These are phyloP conservation scores for Achaetomiella virescens DNA, from an alignment of 495 filamentous ascomycete genomes.

Conservation along the genomic window DNA sequence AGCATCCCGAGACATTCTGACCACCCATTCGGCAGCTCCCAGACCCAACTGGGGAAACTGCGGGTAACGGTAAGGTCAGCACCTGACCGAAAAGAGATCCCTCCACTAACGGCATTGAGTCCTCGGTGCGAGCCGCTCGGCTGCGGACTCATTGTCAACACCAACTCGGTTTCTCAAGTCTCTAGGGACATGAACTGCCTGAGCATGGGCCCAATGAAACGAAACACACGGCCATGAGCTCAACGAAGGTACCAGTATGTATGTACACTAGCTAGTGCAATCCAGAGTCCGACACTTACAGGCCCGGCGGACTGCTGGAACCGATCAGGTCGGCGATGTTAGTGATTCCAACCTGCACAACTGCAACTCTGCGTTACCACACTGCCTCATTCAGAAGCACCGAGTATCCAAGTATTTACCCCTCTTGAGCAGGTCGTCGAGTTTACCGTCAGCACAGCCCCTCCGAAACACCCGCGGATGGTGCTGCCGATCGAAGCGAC, in stretches of 20 bases:
- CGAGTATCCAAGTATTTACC: constrained; percentile 1
- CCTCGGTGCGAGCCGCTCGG: neutral
- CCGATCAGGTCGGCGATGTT: neutral
- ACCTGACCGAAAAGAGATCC: neutral
- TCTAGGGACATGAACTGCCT: neutral
- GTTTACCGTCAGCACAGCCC: constrained; percentile 1
- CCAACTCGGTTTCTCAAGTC: neutral
- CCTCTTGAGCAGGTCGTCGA: neutral
- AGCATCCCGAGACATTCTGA: constrained; percentile 10
- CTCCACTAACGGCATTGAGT: neutral
- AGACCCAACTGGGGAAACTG: constrained; percentile 1
- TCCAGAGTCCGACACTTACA: neutral
- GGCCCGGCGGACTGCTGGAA: neutral
- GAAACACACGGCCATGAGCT: neutral
- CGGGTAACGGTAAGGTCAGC: constrained; percentile 1
- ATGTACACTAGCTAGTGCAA: too few species aligned
- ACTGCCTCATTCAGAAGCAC: neutral
- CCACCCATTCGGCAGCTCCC: constrained; percentile 1
- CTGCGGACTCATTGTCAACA: constrained; percentile 1
- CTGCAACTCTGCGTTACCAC: constrained; percentile 2
- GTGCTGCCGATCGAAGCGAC: neutral
- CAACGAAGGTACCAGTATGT: too few species aligned
- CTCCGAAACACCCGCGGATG: neutral
- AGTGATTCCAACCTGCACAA: neutral
- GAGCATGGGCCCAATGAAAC: neutral